Evolutionary conservation across 202 grass and related monocot species (phyloP), one percentile per base, ranked within the genome.

Genomic region (Panicum hallii): DNA sequence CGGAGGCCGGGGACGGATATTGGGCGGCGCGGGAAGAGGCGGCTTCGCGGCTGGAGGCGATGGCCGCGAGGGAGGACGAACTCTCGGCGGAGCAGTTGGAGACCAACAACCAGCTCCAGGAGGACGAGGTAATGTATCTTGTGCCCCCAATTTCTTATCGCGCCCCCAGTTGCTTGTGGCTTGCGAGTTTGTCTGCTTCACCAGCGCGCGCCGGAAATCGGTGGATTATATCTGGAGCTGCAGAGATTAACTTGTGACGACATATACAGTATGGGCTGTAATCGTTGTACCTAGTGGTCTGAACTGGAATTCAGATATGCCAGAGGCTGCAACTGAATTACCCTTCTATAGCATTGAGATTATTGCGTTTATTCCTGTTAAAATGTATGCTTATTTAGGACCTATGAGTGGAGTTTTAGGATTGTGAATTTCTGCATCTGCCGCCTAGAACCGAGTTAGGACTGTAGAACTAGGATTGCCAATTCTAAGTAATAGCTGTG

Each of bases 61-160:
- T 90, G 58, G 68, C 62, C 42, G 74, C 84, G 48, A 70, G 32
- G 65, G 85, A 86, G 49, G 5, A 70, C 47, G 82, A 83, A 62
- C 63, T 93, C 65, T 86, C 85, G 54, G 79, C 85, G 42, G 85
- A 88, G 48, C 77, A 73, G 67, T 66, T 88, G 55, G 38, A 46
- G 38, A 61, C 60, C 8, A 93, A 93, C 50, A 70, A 93, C 46
- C 82, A 85, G 88, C 83, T 84, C 53, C 91, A 93, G 75, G 82
- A 83, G 42, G 85, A 90, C 60, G 91, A 93, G 91, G 88, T 93
- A 69, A 66, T 36, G 16, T 67, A 15, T 79, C 57, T 5, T 10
- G 2, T 36, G 17, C 57, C 42, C 54, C 6, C 43, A 32, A 26
- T 26, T 26, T 26, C 26, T 26, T 26, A 26, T 26, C 16, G 2